phyloP scores from a whole-genome alignment of 192 early-diverging fungal genomes.

The Backusella liffmaniae region DNA sequence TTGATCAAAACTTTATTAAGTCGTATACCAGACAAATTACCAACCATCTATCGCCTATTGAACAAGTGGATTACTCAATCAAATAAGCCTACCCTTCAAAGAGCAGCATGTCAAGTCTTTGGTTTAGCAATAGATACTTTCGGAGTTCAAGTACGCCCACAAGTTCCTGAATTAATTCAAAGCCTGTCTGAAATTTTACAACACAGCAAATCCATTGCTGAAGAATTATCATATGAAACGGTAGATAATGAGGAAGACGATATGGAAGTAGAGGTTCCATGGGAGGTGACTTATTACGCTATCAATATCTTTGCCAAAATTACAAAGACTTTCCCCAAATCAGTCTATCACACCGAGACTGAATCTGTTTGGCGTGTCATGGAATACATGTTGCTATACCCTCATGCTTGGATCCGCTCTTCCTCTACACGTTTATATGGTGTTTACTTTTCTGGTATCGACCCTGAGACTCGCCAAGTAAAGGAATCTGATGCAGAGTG shows the following conservation, averaged over 20 bases:
- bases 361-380: constrained; percentile 68
- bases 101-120: constrained; percentile 81
- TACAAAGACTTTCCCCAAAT: constrained; percentile 51
- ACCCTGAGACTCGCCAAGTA: constrained; percentile 47
- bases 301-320: constrained; percentile 76
- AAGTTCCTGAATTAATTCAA: constrained; percentile 51
- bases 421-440: constrained; percentile 73
- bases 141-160: constrained; percentile 57
- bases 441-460: constrained; percentile 68
- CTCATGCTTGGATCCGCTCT: constrained; percentile 88
- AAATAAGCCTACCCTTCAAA: constrained; percentile 65
- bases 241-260: constrained; percentile 54
- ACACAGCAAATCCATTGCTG: constrained; percentile 21
- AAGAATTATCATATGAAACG: constrained; percentile 26
- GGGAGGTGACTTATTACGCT: constrained; percentile 87
- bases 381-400: constrained; percentile 72
- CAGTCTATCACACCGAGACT: constrained; percentile 46
- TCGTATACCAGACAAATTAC: constrained; percentile 59
- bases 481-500: constrained; percentile 26
- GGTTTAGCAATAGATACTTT: constrained; percentile 82
- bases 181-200: constrained; percentile 50
- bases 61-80: constrained; percentile 73
- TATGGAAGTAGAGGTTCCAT: constrained; percentile 64
- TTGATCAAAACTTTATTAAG: constrained; percentile 69
- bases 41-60: constrained; percentile 66